These are phyloP conservation scores for Croton setiger DNA, from an alignment of 441 rosid genomes.

Conservation along the genomic window DNA sequence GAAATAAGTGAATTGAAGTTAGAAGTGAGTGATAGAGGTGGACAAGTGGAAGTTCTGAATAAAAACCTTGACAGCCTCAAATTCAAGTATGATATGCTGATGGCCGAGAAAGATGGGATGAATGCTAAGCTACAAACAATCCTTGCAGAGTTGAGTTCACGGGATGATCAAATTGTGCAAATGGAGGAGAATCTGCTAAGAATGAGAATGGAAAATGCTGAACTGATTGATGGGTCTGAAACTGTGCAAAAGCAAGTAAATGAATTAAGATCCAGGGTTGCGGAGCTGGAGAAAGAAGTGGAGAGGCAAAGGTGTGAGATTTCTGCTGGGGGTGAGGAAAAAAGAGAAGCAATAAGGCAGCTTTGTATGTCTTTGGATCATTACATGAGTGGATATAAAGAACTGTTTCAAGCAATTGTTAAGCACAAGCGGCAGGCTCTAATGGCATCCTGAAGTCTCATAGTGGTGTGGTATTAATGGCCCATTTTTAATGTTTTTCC, in stretches of 20 bases:
- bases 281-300: slow-evolving; percentile 54
- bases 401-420: slow-evolving; percentile 48
- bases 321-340: slow-evolving; percentile 60
- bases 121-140: slow-evolving; percentile 45
- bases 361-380: slow-evolving; percentile 84
- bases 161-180: slow-evolving; percentile 37
- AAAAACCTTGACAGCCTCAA: slow-evolving; percentile 46
- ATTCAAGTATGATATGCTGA: slow-evolving; percentile 47
- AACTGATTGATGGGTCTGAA: slow-evolving; percentile 35
- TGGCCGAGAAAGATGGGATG: slow-evolving; percentile 57
- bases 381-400: slow-evolving; percentile 63
- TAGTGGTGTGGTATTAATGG: neutral
- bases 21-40: slow-evolving; percentile 36
- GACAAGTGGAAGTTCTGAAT: slow-evolving; percentile 41
- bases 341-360: slow-evolving; percentile 80
- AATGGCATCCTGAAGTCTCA: slow-evolving; percentile 23
- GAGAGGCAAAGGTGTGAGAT: slow-evolving; percentile 44
- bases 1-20: slow-evolving; percentile 41
- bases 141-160: slow-evolving; percentile 38
- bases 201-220: slow-evolving; percentile 24
- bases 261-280: slow-evolving; percentile 41
- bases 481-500: neutral
- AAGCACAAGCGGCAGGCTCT: slow-evolving; percentile 32
- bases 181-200: slow-evolving; percentile 37
- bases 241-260: slow-evolving; percentile 28